Evolutionary conservation across 2,329 filamentous ascomycete genomes (phyloP), one percentile per base, ranked within the genome.

Genomic region (Sporothrix phasma): DNA sequence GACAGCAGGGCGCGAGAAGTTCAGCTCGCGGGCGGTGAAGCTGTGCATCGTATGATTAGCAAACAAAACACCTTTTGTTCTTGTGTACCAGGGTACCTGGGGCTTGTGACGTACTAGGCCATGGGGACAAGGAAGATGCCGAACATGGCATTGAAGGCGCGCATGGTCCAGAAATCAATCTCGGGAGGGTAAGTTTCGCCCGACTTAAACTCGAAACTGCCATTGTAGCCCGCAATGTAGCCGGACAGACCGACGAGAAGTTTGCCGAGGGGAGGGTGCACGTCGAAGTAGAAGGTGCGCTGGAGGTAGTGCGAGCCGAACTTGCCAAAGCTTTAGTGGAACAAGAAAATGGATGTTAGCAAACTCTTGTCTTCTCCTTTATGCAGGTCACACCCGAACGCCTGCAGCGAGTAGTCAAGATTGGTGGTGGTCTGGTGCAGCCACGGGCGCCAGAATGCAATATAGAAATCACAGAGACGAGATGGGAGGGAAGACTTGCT

Each of bases 231-330:
- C 69, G 93, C 95, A 67, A 99, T 83, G 73, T 95, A 96, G 74
- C 94, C 94, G 6, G 94, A 97, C 61, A 99, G 83, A 67, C 94
- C 94, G 70, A 99, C 93, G 64, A 99, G 86, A 86, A 99, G 97
- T 81, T 99, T 99, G 74, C 94, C 94, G 67, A 99, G 86, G 63
- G 94, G 94, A 69, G 94, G 94, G 76, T 77, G 76, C 47, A 79
- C 81, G 81, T 96, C 90, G 79, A 99, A 99, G 83, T 99, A 99
- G 81, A 97, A 97, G 77, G 99, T 94, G 76, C 93, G 90, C 77
- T 99, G 97, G 74, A 99, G 87, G 77, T 99, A 99, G 78, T 99
- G 93, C 71, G 93, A 97, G 68, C 94, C 94, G 76, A 99, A 99
- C 80, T 99, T 99, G 74, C 90, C 90, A 76, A 95, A 95, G 76